Base-by-base conservation (phyloP, 2,329 filamentous ascomycete species). In the Sclerotiophoma versabilis region DNA sequence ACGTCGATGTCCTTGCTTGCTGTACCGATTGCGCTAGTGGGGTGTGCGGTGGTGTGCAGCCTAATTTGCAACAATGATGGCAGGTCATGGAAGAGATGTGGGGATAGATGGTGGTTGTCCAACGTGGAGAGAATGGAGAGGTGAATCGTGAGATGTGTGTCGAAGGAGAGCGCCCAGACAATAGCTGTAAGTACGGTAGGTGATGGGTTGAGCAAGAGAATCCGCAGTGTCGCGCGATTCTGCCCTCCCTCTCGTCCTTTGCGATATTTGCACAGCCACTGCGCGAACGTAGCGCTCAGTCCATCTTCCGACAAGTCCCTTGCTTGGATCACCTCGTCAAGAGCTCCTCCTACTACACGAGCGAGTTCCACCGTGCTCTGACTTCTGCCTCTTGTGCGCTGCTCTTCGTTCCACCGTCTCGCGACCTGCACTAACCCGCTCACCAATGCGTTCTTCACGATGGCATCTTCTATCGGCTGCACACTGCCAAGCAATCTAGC, bases 21-120 rank as follows among this genome's bases (percentile, higher is more conserved):
- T 9, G 84, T 68, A 0, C 82, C 84, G 4, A 82, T 79, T 2
- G 83, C 81, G n/a, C 84, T 84, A 65, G 89, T 86, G 0, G 87
- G 82, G 58, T 81, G 84, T 5, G 12, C n/a, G 17, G 37, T 43
- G 37, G 29, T 29, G 12, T 29, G 36, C 22, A 49, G 2, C n/a
- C 46, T 27, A 6, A 15, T 7, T n/a, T 29, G 19, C 15, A 6
- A n/a, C 15, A 26, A 26, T 20, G 26, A 17, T 10, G 19, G 38
- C 15, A 41, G 4, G 2, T 12, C 4, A 6, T 19, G 3, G n/a
- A n/a, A n/a, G n/a, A n/a, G n/a, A n/a, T n/a, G n/a, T n/a, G n/a
- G n/a, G n/a, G n/a, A n/a, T n/a, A n/a, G n/a, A n/a, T n/a, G n/a
- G n/a, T n/a, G n/a, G n/a, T n/a, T n/a, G 7, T 42, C 15, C 11